Evolutionary conservation across 1,284 basidiomycete genomes (phyloP).

Genomic region (Earliella scabrosa): DNA sequence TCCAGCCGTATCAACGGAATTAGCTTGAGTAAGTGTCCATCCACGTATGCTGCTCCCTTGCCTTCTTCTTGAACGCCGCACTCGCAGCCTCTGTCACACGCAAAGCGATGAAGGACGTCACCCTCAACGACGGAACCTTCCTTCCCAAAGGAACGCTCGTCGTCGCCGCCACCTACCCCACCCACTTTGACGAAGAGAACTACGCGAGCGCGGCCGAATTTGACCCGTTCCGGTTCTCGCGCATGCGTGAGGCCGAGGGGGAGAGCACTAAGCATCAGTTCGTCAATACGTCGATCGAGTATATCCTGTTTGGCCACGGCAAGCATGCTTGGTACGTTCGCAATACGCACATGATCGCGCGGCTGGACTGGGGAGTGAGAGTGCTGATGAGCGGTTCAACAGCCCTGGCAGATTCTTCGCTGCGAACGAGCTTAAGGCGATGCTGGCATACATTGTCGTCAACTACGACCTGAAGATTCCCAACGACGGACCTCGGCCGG

Average conservation of each 20-base stretch:
- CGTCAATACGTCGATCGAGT: slow-evolving; percentile 27
- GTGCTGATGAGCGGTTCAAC: no score
- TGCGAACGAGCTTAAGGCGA: slow-evolving; percentile 25
- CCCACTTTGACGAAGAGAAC: slow-evolving; percentile 18
- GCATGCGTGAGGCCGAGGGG: slow-evolving; percentile 19
- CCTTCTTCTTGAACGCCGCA: no score
- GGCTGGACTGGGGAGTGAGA: no score
- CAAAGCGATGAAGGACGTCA: slow-evolving; percentile 40
- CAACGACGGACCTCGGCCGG: slow-evolving; percentile 19
- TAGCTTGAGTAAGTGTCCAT: slow-evolving; percentile 20
- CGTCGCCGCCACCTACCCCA: slow-evolving; percentile 4
- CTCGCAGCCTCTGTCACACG: slow-evolving; percentile 39
- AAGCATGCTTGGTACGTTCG: slow-evolving; percentile 28
- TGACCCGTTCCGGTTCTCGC: slow-evolving; percentile 8
- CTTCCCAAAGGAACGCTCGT: slow-evolving; percentile 38
- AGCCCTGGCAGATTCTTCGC: slow-evolving; percentile 31
- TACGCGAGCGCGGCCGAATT: slow-evolving; percentile 17
- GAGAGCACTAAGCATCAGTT: slow-evolving; percentile 30
- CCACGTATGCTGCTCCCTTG: background rate
- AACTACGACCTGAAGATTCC: slow-evolving; percentile 28
- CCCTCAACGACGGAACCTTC: slow-evolving; percentile 47
- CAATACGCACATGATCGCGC: background rate
- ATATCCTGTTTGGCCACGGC: slow-evolving; percentile 34
- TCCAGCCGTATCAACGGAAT: slow-evolving; percentile 43
- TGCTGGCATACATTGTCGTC: slow-evolving; percentile 25